Percentiles rank a stretch among this genome's conserved stretches.
Evolutionary conservation across 2,329 filamentous ascomycete species (phyloP).

Genomic region (Emergomyces pasteurianus): DNA sequence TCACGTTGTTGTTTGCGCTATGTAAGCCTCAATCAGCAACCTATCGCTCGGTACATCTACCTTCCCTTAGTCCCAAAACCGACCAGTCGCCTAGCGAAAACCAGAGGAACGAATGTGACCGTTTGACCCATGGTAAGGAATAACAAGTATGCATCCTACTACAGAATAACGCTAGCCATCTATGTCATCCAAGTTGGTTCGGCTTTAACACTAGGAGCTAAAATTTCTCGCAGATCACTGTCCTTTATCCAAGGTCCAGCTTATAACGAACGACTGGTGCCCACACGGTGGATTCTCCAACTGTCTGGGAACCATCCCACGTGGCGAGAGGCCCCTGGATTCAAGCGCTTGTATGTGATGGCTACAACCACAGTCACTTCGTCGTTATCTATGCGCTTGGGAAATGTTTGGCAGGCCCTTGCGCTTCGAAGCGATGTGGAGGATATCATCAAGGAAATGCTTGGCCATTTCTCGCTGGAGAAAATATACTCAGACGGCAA

Average conservation of each 20-base stretch:
- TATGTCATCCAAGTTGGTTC: background rate
- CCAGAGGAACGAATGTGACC: background rate
- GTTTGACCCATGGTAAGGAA: background rate
- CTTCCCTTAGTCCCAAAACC: background rate
- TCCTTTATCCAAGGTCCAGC: background rate
- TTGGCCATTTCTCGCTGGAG: slow-evolving; percentile 33
- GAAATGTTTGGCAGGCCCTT: slow-evolving; percentile 26
- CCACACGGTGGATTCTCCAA: background rate
- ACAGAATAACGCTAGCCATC: background rate
- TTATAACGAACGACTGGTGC: background rate
- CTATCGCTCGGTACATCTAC: background rate
- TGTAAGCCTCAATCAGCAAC: background rate
- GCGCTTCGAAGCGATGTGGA: slow-evolving; percentile 31
- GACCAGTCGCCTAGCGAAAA: background rate
- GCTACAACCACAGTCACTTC: slow-evolving; percentile 21
- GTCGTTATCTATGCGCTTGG: slow-evolving; percentile 26
- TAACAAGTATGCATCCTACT: background rate
- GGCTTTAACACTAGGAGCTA: background rate
- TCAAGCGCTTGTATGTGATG: background rate
- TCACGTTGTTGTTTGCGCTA: background rate
- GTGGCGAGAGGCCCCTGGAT: background rate
- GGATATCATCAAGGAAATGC: slow-evolving; percentile 31
- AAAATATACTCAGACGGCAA: slow-evolving; percentile 28
- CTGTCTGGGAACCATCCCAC: background rate
- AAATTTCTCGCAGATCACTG: background rate